Evolutionary conservation across 176 grass and related monocot genomes (phyloP), one percentile per base, ranked within the genome.

Genomic region (Musa itinerans): DNA sequence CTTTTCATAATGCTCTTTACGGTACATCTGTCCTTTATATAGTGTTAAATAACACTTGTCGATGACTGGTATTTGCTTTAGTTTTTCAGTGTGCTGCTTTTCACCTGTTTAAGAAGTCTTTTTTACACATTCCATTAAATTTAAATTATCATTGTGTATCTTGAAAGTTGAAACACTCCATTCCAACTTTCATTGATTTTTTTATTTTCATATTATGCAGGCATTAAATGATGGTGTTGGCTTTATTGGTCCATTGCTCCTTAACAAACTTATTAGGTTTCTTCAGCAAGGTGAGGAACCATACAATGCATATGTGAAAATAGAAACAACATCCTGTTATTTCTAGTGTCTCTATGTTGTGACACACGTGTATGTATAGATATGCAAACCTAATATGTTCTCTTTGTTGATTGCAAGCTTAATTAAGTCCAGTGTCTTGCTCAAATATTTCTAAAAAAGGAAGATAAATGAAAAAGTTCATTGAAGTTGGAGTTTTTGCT

Each of bases 201-300:
- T 34, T 16, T 43, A 3, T 56, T 17, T 79, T 78, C 34, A 20
- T 77, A 63, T 71, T 53, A 56, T 70, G 66, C 78, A 96, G 89
- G 85, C 89, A 79, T 74, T 90, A 87, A 96, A 96, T 88, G 93
- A 96, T 74, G 73, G 87, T 68, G 83, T 96, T 69, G 79, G n/a
- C 82, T 97, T 97, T 81, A 66, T 92, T 74, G 86, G 83, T 34
- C 93, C 93, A 19, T 77, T 97, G 77, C 71, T 97, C 22, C 81
- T 92, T 50, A 97, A 97, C 77, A 90, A 82, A 77, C 89, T 97
- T 25, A 97, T 97, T 73, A 86, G 61, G 65, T 86, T 84, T 78
- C 86, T 97, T 86, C 87, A 97, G 77, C 56, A 97, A 89, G 93
- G 90, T 90, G 69, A 52, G 14, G 23, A 53, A 22, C 12, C 15